Base-by-base conservation (phyloP, 768 basidiomycete species). In the Boletus vinaceobasis region DNA sequence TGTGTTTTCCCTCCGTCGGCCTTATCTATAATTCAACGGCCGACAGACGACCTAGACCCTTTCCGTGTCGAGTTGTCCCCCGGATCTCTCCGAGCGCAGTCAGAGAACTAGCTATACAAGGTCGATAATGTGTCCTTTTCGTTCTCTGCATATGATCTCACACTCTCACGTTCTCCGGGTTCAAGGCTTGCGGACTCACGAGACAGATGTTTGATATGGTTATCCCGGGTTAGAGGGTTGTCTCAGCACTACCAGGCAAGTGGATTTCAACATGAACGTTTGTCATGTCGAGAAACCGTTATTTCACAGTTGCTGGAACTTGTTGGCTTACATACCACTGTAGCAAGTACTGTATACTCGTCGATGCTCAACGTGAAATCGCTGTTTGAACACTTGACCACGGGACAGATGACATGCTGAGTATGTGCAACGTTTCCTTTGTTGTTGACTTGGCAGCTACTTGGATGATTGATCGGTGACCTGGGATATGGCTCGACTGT, bases 1-100 rank as follows among this genome's bases (percentile, higher is more conserved):
- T 32, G 21, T 48, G 31, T 23, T 44, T 37, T 43, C 15, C 13
- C 8, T 11, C 4, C 40, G 29, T 40, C 17, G 7, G 7, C 19
- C 19, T 26, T 38, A 5, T 27, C 47, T 26, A 14, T 45, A 21
- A 59, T 50, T 2, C 14, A 13, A 40, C 9, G 7, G 27, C 17
- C 14, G 14, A 47, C 36, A 71, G 70, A 33, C 68, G 55, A 47
- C 65, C 60, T 11, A 52, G 46, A 27, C 57, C 43, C 3, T 69
- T 65, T 38, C 68, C 60, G 2, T 65, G 68, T 46, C 50, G 53
- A 33, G 55, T 68, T 29, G 38, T 56, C 5, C 57, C 70, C 6
- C 53, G 68, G 15, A 42, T 35, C 40, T 52, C 64, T 36, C 42
- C 45, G 13, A 29, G 13, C 19, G 32, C 26, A 5, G 56, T 55